phyloP scores from a whole-genome alignment of 129 eudicot species.

The Kitagawia praeruptora region DNA sequence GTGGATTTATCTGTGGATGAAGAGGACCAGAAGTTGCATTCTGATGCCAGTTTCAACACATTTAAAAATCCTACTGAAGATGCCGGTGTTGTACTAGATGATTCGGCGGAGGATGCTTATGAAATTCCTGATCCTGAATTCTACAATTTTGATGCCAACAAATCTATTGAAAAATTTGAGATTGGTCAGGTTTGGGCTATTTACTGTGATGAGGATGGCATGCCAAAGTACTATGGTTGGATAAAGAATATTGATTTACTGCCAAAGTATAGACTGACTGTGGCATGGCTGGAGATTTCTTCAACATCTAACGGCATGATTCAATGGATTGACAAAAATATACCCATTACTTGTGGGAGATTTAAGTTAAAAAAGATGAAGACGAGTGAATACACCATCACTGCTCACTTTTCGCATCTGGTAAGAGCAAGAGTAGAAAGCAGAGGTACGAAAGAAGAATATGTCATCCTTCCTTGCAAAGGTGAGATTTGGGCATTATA shows the following conservation, averaged over 20 bases:
- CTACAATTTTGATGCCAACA: neutral
- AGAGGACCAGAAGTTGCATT: neutral
- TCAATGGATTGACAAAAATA: constrained; percentile 30
- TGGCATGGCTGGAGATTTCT: neutral
- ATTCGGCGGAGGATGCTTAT: neutral
- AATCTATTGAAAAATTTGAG: neutral
- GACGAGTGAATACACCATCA: neutral
- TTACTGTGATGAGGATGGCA: neutral
- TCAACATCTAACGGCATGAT: constrained; percentile 3
- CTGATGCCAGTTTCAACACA: neutral
- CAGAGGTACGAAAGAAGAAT: constrained; percentile 10
- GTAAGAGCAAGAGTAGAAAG: constrained; percentile 30
- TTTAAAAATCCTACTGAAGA: neutral
- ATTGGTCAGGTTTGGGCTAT: constrained; percentile 1
- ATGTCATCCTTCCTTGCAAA: constrained; percentile 19
- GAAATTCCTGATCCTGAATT: neutral
- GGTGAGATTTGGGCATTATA: constrained; percentile 35
- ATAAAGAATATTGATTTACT: neutral
- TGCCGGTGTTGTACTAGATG: neutral
- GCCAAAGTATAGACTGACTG: neutral
- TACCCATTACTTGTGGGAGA: constrained; percentile 51
- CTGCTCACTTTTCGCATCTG: constrained; percentile 39
- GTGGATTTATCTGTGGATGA: neutral
- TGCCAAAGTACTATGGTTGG: neutral
- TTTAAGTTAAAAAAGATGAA: constrained; percentile 31